These are phyloP conservation scores for Eremochloa ophiuroides DNA, from an alignment of 176 grass and related monocot genomes.

Conservation along the genomic window DNA sequence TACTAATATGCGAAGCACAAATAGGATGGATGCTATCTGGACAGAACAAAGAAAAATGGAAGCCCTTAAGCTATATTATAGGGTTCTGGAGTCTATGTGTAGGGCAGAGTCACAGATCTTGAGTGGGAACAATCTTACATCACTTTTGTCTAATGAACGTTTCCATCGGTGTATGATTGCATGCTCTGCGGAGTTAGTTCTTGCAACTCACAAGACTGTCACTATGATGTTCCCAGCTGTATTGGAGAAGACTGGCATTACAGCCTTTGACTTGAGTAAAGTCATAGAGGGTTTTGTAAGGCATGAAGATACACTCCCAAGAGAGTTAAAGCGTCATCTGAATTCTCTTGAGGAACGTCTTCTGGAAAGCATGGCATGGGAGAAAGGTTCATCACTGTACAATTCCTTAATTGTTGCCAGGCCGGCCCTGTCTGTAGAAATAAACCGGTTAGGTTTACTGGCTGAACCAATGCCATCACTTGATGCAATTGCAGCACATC, in stretches of 20 bases:
- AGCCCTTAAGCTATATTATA: slow-evolving; percentile 84
- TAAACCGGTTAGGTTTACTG: slow-evolving; percentile 71
- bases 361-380: slow-evolving; percentile 95
- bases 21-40: slow-evolving; percentile 86
- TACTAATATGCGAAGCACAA: slow-evolving; percentile 45
- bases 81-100: slow-evolving; percentile 89
- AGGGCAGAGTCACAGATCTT: slow-evolving; percentile 77
- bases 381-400: slow-evolving; percentile 96
- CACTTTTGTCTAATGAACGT: slow-evolving; percentile 74
- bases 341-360: slow-evolving; percentile 93
- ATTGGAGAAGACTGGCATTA: slow-evolving; percentile 96
- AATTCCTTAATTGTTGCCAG: slow-evolving; percentile 93
- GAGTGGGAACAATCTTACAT: slow-evolving; percentile 76
- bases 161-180: slow-evolving; percentile 98
- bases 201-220: slow-evolving; percentile 96
- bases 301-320: slow-evolving; percentile 92
- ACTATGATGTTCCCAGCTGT: slow-evolving; percentile 96
- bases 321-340: slow-evolving; percentile 92
- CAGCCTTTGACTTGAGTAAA: slow-evolving; percentile 97
- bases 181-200: slow-evolving; percentile 90
- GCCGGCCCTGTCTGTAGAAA: slow-evolving; percentile 70
- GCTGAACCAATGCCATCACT: slow-evolving; percentile 98
- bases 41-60: slow-evolving; percentile 96
- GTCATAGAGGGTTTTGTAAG: slow-evolving; percentile 98
- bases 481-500: slow-evolving; percentile 75